Conservation (phyloP, 805 yeast species). For the Phaffomyces opuntiae region DNA sequence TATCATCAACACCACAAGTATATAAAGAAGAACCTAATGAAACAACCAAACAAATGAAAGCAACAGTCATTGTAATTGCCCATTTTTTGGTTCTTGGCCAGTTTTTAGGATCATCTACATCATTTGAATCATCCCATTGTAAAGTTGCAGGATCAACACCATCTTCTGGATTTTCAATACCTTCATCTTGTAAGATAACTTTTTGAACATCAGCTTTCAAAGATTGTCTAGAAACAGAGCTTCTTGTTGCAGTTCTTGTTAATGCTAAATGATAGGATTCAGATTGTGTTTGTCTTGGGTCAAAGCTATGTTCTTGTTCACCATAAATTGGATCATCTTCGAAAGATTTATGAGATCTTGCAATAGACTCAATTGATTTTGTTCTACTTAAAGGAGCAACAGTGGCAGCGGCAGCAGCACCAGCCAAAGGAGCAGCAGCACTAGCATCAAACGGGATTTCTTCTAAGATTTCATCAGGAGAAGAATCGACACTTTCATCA, state of each 20-base stretch:
- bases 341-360: constrained; percentile 14
- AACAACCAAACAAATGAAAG: constrained; percentile 57
- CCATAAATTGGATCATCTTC: constrained; percentile 11
- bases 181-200: constrained; percentile 11
- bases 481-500: not conserved
- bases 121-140: constrained; percentile 59
- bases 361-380: constrained; percentile 5
- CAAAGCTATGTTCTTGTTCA: constrained; percentile 10
- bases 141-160: constrained; percentile 33
- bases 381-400: constrained; percentile 1
- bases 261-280: constrained; percentile 20
- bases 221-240: constrained; percentile 11
- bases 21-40: constrained; percentile 71
- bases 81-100: constrained; percentile 63
- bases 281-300: constrained; percentile 2
- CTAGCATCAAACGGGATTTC: constrained; percentile 2
- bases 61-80: constrained; percentile 58
- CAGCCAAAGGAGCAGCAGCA: constrained; percentile 4
- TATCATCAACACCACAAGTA: constrained; percentile 56
- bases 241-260: constrained; percentile 21
- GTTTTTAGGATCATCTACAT: constrained; percentile 58
- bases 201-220: constrained; percentile 4
- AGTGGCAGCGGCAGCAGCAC: constrained; percentile 3
- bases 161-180: constrained; percentile 11
- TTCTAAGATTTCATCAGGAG: not conserved